Conservation (phyloP, 2,329 filamentous ascomycete genomes). For the Cladosporium halotolerans region DNA sequence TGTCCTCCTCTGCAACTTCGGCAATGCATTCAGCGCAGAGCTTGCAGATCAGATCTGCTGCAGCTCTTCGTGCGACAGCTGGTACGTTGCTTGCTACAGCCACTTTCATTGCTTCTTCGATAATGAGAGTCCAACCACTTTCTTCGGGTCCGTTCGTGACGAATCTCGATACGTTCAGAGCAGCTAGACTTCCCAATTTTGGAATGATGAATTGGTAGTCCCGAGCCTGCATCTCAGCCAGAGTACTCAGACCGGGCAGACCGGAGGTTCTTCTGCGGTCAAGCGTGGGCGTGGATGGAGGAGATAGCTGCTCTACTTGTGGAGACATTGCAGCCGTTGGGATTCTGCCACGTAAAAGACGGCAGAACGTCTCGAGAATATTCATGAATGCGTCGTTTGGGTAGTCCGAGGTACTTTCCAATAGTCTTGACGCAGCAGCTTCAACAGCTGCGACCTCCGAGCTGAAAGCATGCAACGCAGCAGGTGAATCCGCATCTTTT, state of each 20-base stretch:
- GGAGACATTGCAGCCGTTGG: conserved; percentile 15
- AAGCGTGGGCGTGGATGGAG: conserved; percentile 24
- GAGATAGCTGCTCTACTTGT: conserved; percentile 11
- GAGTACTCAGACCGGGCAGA: conserved; percentile 37
- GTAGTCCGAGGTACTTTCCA: conserved; percentile 90
- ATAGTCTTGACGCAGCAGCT: conserved; percentile 73
- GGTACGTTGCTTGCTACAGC: conserved; percentile 35
- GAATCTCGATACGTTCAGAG: conserved; percentile 52
- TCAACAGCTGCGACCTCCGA: conserved; percentile 83
- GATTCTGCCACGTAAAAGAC: conserved; percentile 49
- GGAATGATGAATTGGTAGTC: conserved; percentile 45
- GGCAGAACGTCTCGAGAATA: conserved; percentile 69
- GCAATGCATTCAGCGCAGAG: conserved; percentile 45
- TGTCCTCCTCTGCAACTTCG: conserved; percentile 46
- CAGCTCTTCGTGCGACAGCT: conserved; percentile 41
- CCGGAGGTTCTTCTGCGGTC: conserved; percentile 35
- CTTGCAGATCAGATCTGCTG: conserved; percentile 45
- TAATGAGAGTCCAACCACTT: conserved; percentile 71
- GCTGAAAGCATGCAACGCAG: conserved; percentile 44
- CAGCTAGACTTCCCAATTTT: conserved; percentile 42
- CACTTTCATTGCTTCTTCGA: conserved; percentile 47
- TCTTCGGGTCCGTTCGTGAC: conserved; percentile 58
- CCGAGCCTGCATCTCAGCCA: conserved; percentile 32
- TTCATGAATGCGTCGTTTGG: conserved; percentile 74
- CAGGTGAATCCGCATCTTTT: conserved; percentile 21